phyloP scores from a whole-genome alignment of 371 early-diverging fungal genomes.

The Funneliformis caledonium region DNA sequence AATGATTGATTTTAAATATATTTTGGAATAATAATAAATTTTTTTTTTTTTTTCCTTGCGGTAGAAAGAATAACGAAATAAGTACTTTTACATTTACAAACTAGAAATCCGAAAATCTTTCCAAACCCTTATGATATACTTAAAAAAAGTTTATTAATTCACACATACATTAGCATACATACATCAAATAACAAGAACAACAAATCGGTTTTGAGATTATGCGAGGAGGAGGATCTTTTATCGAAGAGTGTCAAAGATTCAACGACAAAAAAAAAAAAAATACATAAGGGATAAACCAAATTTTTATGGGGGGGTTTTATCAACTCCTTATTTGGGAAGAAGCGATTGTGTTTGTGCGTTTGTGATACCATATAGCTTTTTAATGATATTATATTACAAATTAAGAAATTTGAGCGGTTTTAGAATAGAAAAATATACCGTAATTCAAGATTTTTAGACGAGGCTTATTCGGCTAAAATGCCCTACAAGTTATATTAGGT shows the following conservation, averaged over 20 bases:
- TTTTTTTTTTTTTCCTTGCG: no score
- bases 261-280: neutral
- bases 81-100: no score
- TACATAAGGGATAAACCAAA: neutral
- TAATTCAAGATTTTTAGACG: neutral
- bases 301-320: neutral
- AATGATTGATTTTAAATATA: no score
- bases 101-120: no score
- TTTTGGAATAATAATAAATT: no score
- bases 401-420: neutral
- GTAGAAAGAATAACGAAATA: no score
- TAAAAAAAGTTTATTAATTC: neutral
- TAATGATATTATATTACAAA: neutral
- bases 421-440: neutral
- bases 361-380: neutral
- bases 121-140: neutral
- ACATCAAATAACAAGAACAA: neutral
- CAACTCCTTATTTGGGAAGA: neutral
- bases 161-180: neutral
- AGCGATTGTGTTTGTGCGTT: neutral
- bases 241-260: neutral
- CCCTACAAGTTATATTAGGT: neutral
- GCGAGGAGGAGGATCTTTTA: neutral
- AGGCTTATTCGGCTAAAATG: neutral
- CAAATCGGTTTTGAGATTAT: neutral